Conservation (phyloP, 1,139 yeast genomes). For the Blastobotrys serpentis region DNA sequence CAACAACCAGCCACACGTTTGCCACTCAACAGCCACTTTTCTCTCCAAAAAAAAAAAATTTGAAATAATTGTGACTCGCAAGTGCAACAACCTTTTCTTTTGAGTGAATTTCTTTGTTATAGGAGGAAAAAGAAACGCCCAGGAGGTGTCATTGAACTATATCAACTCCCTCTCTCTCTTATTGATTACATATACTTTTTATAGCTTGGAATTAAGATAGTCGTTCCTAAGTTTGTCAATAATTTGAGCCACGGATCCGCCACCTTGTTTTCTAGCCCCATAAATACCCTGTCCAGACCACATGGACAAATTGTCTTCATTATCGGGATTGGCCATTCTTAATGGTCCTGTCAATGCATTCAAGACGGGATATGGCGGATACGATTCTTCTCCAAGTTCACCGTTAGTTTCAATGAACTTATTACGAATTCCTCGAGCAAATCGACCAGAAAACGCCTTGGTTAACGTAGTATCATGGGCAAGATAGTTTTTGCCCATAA, state of each 20-base stretch:
- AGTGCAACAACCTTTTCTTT: no score
- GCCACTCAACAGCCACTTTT: no score
- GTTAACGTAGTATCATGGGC: constrained; percentile 22
- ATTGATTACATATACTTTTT: no score
- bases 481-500: constrained; percentile 8
- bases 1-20: not conserved
- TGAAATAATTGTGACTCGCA: no score
- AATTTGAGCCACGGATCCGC: constrained; percentile 1
- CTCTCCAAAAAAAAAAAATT: no score
- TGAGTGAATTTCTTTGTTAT: no score
- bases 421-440: constrained; percentile 23
- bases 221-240: not conserved
- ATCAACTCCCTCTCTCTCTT: no score
- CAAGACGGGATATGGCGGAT: constrained; percentile 23
- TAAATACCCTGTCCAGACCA: constrained; percentile 20
- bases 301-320: constrained; percentile 18
- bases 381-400: not conserved
- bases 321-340: constrained; percentile 17
- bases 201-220: not conserved
- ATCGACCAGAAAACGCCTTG: constrained; percentile 23
- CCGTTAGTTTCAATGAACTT: constrained; percentile 14
- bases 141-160: no score
- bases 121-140: no score
- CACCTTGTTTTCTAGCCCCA: not conserved
- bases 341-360: constrained; percentile 24